phyloP scores from a whole-genome alignment of 2,329 filamentous ascomycete species.

The Alternaria sp. region DNA sequence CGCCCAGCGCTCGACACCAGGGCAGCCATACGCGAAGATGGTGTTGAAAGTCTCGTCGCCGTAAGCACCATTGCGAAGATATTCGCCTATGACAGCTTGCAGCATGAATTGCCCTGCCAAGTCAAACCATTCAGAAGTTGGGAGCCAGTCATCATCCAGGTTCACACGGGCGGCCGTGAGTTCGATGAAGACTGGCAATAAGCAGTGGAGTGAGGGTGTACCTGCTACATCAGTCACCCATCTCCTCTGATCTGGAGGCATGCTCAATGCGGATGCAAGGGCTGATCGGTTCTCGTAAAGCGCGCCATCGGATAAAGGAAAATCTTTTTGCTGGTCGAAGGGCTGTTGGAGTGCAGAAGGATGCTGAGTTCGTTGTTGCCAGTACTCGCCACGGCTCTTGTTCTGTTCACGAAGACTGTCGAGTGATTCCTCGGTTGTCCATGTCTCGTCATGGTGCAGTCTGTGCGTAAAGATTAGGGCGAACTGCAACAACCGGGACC shows the following conservation, averaged over 20 bases:
- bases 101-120: conserved; percentile 60
- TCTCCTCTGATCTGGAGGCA: conserved; percentile 33
- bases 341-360: conserved; percentile 30
- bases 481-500: conserved; percentile 60
- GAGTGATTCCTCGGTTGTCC: conserved; percentile 50
- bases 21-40: conserved; percentile 58
- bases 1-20: conserved; percentile 30
- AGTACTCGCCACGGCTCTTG: conserved; percentile 41
- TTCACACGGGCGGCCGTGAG: conserved; percentile 57
- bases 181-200: conserved; percentile 60
- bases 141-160: conserved; percentile 43
- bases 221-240: conserved; percentile 50
- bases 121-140: conserved; percentile 55
- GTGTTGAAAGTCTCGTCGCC: conserved; percentile 51
- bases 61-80: conserved; percentile 51
- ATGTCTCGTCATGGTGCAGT: conserved; percentile 49
- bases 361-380: conserved; percentile 31
- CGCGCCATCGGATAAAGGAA: conserved; percentile 40
- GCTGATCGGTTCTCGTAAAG: conserved; percentile 39
- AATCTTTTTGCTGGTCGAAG: conserved; percentile 39
- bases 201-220: conserved; percentile 50
- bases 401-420: conserved; percentile 50
- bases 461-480: conserved; percentile 56
- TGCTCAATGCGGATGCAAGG: conserved; percentile 36
- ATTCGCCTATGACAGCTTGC: conserved; percentile 61